Conservation (phyloP, 2,329 filamentous ascomycete genomes). For the Xylariaceae sp. region DNA sequence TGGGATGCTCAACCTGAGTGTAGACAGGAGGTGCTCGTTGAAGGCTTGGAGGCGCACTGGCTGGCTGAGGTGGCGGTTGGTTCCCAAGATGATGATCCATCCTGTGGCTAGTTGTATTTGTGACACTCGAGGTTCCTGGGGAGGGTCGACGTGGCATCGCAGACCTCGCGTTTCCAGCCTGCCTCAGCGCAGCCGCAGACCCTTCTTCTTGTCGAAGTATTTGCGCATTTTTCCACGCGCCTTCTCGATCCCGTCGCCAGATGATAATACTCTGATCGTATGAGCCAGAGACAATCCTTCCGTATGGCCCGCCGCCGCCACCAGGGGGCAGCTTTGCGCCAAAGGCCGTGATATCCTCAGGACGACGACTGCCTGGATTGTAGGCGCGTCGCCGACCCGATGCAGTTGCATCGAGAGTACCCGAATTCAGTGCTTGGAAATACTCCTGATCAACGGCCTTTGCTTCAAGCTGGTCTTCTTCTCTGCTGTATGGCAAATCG, state of each 20-base stretch:
- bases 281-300: conserved; percentile 92
- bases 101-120: conserved; percentile 7
- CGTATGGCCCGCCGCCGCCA: conserved; percentile 82
- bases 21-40: conserved; percentile 26
- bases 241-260: conserved; percentile 81
- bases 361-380: conserved; percentile 69
- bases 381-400: conserved; percentile 36
- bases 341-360: conserved; percentile 70
- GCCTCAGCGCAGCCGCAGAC: conserved; percentile 43
- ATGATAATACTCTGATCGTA: conserved; percentile 96
- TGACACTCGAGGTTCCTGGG: conserved; percentile 9
- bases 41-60: conserved; percentile 26
- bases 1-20: conserved; percentile 31
- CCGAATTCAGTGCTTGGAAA: conserved; percentile 54
- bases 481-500: conserved; percentile 73
- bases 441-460: conserved; percentile 68
- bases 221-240: conserved; percentile 76
- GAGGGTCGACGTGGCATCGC: conserved; percentile 17
- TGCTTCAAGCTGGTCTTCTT: conserved; percentile 69
- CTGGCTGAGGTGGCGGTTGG: conserved; percentile 22
- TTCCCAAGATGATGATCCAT: conserved; percentile 11
- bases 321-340: conserved; percentile 87
- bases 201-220: conserved; percentile 71
- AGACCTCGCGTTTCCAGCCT: conserved; percentile 12
- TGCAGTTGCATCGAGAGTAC: conserved; percentile 40